Evolutionary conservation across 2,329 filamentous ascomycete genomes (phyloP).

Genomic region (Pezicula carpinea): DNA sequence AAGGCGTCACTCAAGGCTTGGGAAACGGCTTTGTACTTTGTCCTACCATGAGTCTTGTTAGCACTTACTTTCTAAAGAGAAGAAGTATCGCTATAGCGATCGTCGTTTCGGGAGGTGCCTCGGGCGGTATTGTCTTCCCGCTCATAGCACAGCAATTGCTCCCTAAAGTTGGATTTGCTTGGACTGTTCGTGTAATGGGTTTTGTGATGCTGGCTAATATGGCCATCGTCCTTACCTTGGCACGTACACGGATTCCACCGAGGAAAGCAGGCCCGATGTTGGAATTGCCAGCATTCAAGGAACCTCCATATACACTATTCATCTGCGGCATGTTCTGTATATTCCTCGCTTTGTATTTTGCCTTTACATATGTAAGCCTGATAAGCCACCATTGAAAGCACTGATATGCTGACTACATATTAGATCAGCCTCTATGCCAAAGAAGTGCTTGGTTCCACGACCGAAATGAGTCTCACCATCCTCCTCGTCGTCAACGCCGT

Average conservation of each 20-base stretch:
- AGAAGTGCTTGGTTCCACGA: neutral
- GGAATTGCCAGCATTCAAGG: constrained; percentile 37
- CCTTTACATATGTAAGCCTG: constrained; percentile 1
- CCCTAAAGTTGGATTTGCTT: constrained; percentile 36
- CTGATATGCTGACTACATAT: neutral
- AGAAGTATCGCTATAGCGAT: constrained; percentile 31
- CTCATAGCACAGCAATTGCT: constrained; percentile 36
- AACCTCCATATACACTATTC: constrained; percentile 27
- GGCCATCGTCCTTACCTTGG: constrained; percentile 28
- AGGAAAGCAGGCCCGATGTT: constrained; percentile 34
- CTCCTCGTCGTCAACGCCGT: constrained; percentile 48
- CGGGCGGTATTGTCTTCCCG: constrained; percentile 39
- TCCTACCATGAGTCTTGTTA: constrained; percentile 29
- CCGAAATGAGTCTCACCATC: constrained; percentile 36
- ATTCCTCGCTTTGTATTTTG: neutral
- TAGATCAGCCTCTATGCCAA: constrained; percentile 1
- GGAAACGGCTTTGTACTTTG: constrained; percentile 33
- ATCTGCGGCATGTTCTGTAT: constrained; percentile 4
- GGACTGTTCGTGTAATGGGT: constrained; percentile 40
- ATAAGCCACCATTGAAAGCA: neutral
- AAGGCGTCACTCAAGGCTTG: constrained; percentile 33
- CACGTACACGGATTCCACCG: constrained; percentile 16
- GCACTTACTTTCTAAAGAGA: constrained; percentile 21
- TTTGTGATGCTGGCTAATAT: constrained; percentile 37
- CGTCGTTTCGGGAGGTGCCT: constrained; percentile 30